A percentile compares a stretch with the other conserved stretches of the same genome.
phyloP scores from a whole-genome alignment of 345 rosid species.

The Arabidopsis arenosa region DNA sequence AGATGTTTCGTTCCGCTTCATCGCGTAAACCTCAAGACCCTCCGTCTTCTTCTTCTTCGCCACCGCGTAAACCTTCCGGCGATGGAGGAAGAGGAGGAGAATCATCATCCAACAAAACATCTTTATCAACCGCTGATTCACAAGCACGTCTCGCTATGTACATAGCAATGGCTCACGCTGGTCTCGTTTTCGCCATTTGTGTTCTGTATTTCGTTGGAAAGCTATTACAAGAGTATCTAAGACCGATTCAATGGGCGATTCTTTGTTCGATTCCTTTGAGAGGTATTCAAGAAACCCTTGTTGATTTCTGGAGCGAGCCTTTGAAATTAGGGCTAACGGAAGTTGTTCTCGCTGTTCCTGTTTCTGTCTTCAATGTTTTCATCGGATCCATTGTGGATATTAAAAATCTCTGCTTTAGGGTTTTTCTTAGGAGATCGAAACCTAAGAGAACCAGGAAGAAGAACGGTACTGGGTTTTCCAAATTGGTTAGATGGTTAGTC shows the following conservation, averaged over 20 bases:
- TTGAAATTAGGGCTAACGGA: constrained; percentile 86
- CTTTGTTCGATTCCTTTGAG: constrained; percentile 90
- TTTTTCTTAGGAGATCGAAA: constrained; percentile 63
- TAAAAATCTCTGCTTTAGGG: constrained; percentile 62
- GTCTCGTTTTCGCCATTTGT: constrained; percentile 73
- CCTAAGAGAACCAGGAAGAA: constrained; percentile 43
- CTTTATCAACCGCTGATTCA: constrained; percentile 61
- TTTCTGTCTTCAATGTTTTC: constrained; percentile 69
- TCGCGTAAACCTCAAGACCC: constrained; percentile 65
- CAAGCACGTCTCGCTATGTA: constrained; percentile 88
- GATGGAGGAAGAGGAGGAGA: no score
- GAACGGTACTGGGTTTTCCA: constrained; percentile 70
- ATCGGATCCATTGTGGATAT: constrained; percentile 77
- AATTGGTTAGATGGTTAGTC: constrained; percentile 70
- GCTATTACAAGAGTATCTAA: constrained; percentile 79
- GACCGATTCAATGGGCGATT: constrained; percentile 97
- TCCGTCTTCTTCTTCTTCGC: constrained; percentile 28
- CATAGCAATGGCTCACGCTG: constrained; percentile 99
- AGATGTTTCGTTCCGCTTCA: constrained; percentile 95
- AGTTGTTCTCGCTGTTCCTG: constrained; percentile 84
- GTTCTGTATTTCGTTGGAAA: constrained; percentile 69
- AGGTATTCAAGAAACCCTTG: constrained; percentile 88
- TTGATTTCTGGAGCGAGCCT: constrained; percentile 86
- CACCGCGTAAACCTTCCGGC: constrained; percentile 24
- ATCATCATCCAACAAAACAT: constrained; percentile 39